Evolutionary conservation across 116 monocot genomes (phyloP).

Genomic region (Trichopus zeylanicus): DNA sequence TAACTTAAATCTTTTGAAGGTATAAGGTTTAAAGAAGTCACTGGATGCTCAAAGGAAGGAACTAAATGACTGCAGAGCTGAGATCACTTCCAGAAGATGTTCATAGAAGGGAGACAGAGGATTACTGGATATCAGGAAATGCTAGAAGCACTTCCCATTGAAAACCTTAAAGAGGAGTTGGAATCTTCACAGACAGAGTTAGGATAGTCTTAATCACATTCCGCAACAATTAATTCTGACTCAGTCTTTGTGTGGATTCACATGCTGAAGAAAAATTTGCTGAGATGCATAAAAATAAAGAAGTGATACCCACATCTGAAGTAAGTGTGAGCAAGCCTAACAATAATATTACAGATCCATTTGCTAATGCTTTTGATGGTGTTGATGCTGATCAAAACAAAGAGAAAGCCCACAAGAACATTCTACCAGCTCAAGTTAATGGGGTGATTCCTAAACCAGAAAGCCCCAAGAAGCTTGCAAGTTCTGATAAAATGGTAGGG

Average conservation of each 20-base stretch:
- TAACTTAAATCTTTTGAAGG: constrained; percentile 26
- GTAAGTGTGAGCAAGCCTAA: constrained; percentile 6
- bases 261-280: constrained; percentile 29
- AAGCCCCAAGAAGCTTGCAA: constrained; percentile 25
- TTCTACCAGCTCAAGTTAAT: constrained; percentile 16
- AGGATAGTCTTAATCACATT: constrained; percentile 20
- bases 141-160: constrained; percentile 15
- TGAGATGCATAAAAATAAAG: constrained; percentile 30
- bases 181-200: constrained; percentile 22
- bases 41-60: constrained; percentile 83
- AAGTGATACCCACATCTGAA: background rate
- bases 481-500: constrained; percentile 61
- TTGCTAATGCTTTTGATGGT: constrained; percentile 31
- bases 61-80: constrained; percentile 85
- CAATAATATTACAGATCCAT: constrained; percentile 8
- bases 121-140: constrained; percentile 27
- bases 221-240: constrained; percentile 10
- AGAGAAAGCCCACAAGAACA: constrained; percentile 12
- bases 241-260: constrained; percentile 18
- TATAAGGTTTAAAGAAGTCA: constrained; percentile 69
- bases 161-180: constrained; percentile 20
- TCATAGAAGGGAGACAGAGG: constrained; percentile 77
- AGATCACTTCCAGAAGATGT: constrained; percentile 96
- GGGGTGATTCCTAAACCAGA: constrained; percentile 21
- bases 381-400: constrained; percentile 17